Conservation (phyloP, 768 basidiomycete genomes). For the Tulasnella sp. region DNA sequence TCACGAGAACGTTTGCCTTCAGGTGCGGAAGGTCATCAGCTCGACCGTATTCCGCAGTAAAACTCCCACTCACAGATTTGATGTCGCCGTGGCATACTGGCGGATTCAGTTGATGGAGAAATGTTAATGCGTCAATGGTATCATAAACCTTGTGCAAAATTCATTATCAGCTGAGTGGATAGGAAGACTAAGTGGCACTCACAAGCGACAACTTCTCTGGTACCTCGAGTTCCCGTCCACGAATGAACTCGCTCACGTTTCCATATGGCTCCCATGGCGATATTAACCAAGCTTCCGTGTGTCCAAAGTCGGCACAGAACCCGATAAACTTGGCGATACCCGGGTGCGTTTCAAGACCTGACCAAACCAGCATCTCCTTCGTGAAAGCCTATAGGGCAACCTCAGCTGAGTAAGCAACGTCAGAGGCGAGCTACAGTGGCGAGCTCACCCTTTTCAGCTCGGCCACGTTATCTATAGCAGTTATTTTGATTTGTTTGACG, state of each 20-base stretch:
- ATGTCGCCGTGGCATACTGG: neutral
- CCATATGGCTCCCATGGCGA: neutral
- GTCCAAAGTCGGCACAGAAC: neutral
- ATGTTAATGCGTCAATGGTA: neutral
- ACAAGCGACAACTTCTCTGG: neutral
- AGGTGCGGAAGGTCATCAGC: neutral
- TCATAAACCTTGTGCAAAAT: neutral
- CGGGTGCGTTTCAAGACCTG: neutral
- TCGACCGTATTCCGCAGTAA: too few species aligned
- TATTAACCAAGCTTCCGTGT: neutral
- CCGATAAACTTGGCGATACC: neutral
- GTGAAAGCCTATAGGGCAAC: neutral
- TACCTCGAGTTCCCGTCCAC: neutral
- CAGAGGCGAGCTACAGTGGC: neutral
- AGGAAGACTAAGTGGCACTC: too few species aligned
- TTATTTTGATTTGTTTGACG: conserved; percentile 5
- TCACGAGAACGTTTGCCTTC: conserved; percentile 16
- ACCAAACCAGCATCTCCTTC: neutral
- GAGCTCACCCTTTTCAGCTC: neutral
- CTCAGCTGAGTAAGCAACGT: neutral
- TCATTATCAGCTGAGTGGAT: too few species aligned
- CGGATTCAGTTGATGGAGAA: neutral
- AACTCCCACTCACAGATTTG: neutral
- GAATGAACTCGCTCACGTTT: neutral
- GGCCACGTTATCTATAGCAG: neutral